Evolutionary conservation across 2,329 filamentous ascomycete species (phyloP).

Genomic region (Fusarium oligoseptatum): DNA sequence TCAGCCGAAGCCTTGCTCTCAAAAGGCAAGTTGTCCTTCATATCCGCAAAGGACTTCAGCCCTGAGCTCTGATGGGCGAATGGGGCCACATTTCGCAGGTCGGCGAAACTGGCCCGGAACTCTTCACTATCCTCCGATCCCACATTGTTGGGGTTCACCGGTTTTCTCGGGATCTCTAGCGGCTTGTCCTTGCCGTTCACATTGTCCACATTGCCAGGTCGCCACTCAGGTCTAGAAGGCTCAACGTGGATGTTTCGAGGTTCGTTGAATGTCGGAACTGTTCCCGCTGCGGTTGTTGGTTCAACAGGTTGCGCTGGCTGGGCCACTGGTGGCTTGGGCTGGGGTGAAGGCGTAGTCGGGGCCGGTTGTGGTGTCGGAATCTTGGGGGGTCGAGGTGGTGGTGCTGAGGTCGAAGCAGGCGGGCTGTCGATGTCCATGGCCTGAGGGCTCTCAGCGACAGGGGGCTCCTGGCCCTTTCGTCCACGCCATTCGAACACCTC

Average conservation of each 20-base stretch:
- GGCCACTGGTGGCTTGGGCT: slow-evolving; percentile 12
- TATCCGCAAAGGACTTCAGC: slow-evolving; percentile 66
- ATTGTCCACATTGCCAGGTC: slow-evolving; percentile 61
- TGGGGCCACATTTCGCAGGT: slow-evolving; percentile 69
- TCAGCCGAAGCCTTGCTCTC: slow-evolving; percentile 63
- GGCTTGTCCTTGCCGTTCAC: slow-evolving; percentile 41
- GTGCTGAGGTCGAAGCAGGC: slow-evolving; percentile 38
- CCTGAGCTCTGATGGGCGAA: slow-evolving; percentile 63
- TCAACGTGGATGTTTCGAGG: slow-evolving; percentile 70
- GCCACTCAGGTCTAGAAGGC: slow-evolving; percentile 71
- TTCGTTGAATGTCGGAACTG: slow-evolving; percentile 26
- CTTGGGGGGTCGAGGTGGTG: slow-evolving; percentile 37
- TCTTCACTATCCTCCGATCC: slow-evolving; percentile 70
- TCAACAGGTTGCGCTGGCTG: slow-evolving; percentile 7
- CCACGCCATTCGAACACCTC: slow-evolving; percentile 53
- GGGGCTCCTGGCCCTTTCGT: slow-evolving; percentile 50
- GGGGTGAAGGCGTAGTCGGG: slow-evolving; percentile 25
- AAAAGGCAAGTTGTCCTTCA: slow-evolving; percentile 70
- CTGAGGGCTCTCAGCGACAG: slow-evolving; percentile 61
- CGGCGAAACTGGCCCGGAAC: slow-evolving; percentile 66
- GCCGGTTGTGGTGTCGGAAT: slow-evolving; percentile 26
- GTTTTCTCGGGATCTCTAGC: slow-evolving; percentile 36
- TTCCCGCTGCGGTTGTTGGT: neutral
- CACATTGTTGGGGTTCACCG: slow-evolving; percentile 52
- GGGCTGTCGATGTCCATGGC: slow-evolving; percentile 77